A percentile compares a stretch with the other conserved stretches of the same genome.
Conservation (phyloP, 2,329 filamentous ascomycete species). For the Talaromyces amestolkiae region DNA sequence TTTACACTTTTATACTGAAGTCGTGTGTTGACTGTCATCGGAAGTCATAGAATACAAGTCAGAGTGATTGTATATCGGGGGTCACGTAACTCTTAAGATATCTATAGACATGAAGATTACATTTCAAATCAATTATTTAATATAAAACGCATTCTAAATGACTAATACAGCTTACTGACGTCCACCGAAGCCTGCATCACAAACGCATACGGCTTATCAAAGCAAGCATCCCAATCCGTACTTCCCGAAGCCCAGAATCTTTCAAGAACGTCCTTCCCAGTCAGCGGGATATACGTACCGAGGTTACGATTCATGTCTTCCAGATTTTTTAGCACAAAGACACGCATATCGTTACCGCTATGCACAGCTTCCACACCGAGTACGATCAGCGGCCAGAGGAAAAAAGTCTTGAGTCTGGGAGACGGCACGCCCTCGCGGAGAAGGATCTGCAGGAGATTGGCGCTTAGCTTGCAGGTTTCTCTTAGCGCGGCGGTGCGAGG, state of each 20-base stretch:
- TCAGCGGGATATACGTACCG: constrained; percentile 32
- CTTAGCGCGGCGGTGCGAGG: constrained; percentile 22
- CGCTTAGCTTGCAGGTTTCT: background rate
- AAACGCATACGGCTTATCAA: constrained; percentile 36
- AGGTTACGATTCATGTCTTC: constrained; percentile 27
- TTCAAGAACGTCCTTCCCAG: constrained; percentile 31
- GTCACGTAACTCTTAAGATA: background rate
- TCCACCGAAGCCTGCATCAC: constrained; percentile 23
- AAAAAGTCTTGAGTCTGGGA: constrained; percentile 23
- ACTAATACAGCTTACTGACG: constrained; percentile 2
- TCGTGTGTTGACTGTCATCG: too few relatives aligned
- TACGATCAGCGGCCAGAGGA: constrained; percentile 39
- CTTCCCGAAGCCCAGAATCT: constrained; percentile 36
- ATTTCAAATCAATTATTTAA: background rate
- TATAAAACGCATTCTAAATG: background rate
- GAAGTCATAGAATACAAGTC: too few relatives aligned
- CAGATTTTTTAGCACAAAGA: constrained; percentile 31
- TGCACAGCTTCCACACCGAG: constrained; percentile 35
- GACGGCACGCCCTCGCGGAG: background rate
- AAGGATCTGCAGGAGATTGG: background rate
- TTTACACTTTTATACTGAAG: too few relatives aligned
- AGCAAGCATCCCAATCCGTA: constrained; percentile 40
- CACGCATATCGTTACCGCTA: constrained; percentile 22
- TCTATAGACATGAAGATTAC: background rate
- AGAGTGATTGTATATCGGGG: too few relatives aligned